Percentiles rank a stretch among this genome's conserved stretches.
Evolutionary conservation across 352 stramenopile genomes (phyloP).

Genomic region (Phytophthora nicotianae): DNA sequence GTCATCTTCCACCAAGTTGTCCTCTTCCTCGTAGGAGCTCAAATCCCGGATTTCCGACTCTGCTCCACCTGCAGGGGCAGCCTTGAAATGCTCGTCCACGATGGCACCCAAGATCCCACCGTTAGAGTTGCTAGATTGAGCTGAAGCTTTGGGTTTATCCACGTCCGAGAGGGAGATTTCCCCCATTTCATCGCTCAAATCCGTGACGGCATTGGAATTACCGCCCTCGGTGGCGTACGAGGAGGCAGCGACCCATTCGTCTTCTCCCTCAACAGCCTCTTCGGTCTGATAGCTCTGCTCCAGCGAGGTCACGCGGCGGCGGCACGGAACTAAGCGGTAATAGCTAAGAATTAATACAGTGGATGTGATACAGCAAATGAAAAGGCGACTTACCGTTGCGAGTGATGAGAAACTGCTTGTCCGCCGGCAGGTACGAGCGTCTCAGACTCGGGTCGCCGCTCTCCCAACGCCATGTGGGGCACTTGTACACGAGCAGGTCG

Average conservation of each 20-base stretch:
- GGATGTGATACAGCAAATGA: neutral
- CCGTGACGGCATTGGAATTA: constrained; percentile 36
- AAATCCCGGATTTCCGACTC: constrained; percentile 51
- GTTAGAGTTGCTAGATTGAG: neutral
- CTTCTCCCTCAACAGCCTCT: constrained; percentile 75
- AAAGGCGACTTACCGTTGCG: constrained; percentile 48
- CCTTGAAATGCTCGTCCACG: constrained; percentile 73
- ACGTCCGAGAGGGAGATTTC: constrained; percentile 61
- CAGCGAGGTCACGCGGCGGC: constrained; percentile 74
- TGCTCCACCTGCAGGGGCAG: constrained; percentile 7
- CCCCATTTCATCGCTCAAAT: constrained; percentile 60
- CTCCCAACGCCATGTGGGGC: constrained; percentile 95
- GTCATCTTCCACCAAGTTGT: constrained; percentile 80
- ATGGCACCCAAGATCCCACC: constrained; percentile 65
- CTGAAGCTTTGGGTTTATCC: constrained; percentile 12
- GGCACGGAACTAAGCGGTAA: constrained; percentile 82
- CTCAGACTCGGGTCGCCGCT: constrained; percentile 63
- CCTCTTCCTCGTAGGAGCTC: constrained; percentile 74
- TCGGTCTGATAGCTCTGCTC: constrained; percentile 81
- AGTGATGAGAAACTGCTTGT: constrained; percentile 92
- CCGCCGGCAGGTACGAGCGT: constrained; percentile 71
- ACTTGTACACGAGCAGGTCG: constrained; percentile 97
- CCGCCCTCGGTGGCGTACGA: constrained; percentile 62
- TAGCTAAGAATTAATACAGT: neutral
- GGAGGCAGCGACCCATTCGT: constrained; percentile 91